Base-by-base conservation (phyloP, 495 filamentous ascomycete species). In the Aspergillus conjunctus region DNA sequence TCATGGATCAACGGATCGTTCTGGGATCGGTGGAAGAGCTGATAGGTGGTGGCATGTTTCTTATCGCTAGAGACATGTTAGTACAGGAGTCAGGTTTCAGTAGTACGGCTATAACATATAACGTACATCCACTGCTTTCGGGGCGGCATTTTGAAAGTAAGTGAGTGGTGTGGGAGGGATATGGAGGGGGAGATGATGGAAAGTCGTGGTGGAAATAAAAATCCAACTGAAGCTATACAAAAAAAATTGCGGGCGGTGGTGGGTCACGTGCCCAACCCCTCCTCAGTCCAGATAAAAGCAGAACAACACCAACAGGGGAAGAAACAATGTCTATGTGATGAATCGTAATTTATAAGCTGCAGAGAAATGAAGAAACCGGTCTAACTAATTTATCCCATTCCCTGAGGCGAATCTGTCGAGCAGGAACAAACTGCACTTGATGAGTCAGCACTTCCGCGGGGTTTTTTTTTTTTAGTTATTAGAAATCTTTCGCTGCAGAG, bases 1-100 rank as follows among this genome's bases (percentile, higher is more conserved):
- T 98, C 91, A 81, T 97, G 87, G 69, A 98, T 96, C 61, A 91
- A 82, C 33, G 95, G 95, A 73, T 99, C 95, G 84, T 96, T 88
- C 82, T 98, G 95, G 6, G 93, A 89, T 64, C 95, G 92, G 78
- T 97, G 88, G 65, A 97, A 93, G 69, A 99, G 88, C 62, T 87
- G 86, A 80, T 93, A 99, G 73, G 89, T 93, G 63, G 86, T 89
- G 64, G 95, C 92, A 39, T 82, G 91, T 74, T 95, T 95, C 82
- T 97, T 98, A 79, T 98, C 88, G 68, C 93, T 97, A 18, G 30
- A 7, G 7, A 5, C 12, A 26, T n/a, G 50, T 75, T 55, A 33
- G 34, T 39, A 15, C 52, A 20, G 32, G 11, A 21, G 15, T 31
- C 15, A 10, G 15, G 51, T n/a, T 26, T 21, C 6, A 8, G 31